Evolutionary conservation across 2,329 filamentous ascomycete species (phyloP), one percentile per base, ranked within the genome.

Genomic region (Stagonosporopsis vannaccii): DNA sequence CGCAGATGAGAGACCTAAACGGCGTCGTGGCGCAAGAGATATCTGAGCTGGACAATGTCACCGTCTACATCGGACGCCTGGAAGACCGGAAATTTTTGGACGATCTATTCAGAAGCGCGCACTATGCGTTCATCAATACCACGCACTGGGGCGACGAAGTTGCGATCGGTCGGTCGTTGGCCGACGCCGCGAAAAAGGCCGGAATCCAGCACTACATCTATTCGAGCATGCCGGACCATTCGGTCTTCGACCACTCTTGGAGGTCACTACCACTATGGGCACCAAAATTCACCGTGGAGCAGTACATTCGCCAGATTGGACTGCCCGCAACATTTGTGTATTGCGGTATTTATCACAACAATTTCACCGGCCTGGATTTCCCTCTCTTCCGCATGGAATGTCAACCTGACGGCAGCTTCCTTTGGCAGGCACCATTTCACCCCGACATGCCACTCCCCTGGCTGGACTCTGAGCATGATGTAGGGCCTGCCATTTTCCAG

Each of bases 271-370:
- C 95, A 0, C 84, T 97, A 49, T 99, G 95, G 94, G 88, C 90
- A 4, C 88, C 89, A 59, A 99, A 99, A 78, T 92, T 96, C 77
- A 88, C 90, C 45, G 90, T 98, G 37, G 95, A 98, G 77, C 90
- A 95, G 51, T 96, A 98, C 75, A 85, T 97, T 47, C 87, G 91
- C 55, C 86, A 92, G 72, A 85, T 97, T 36, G 88, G 88, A 9
- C 82, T 97, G 11, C 91, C 91, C 0, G 88, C 93, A 1, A 98
- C 94, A 0, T 98, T 97, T 75, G 89, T 97, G 63, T 97, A 97
- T 77, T 92, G 93, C 9, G 95, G 94, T 57, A 97, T 97, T 68
- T 99, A 98, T 82, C 97, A 98, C 82, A 98, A 98, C 79, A 98
- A 99, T 75, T 99, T 98, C 78, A 98, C 94, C 26, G 95, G 91